Evolutionary conservation across 2,329 filamentous ascomycete species (phyloP), one percentile per base, ranked within the genome.

Genomic region (Aspergillus persii): DNA sequence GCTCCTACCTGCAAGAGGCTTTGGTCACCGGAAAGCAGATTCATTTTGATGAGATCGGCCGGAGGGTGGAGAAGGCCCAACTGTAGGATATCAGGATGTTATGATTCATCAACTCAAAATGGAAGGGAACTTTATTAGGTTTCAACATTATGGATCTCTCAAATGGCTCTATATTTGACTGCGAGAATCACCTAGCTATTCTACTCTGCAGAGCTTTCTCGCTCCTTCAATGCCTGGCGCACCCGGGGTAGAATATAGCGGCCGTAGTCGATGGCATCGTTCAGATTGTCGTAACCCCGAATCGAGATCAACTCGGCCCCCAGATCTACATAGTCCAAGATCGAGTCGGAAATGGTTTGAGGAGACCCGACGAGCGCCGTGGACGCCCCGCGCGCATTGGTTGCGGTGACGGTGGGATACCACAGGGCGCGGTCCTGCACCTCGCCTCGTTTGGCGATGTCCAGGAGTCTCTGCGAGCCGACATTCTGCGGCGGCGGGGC

Each of bases 341-440:
- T 77, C 6, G 82, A 83, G 41, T 85, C 82, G 1, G 76, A 71
- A 12, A 86, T 72, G 0, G 83, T 86, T 68, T 84, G 73, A 27
- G 74, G 75, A 2, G 81, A 83, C 3, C 84, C 84, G 0, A 86
- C 84, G 39, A 86, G 71, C 0, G 84, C 84, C 1, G 84, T 87
- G 0, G 83, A 85, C 0, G 84, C 84, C 1, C 84, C 84, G 1
- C 83, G 76, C 0, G 84, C 84, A 67, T 84, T 84, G 0, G 84
- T 86, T 1, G 84, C 84, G 2, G 83, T 85, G 4, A 86, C 84
- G 0, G 84, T 86, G 0, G 84, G 83, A 69, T 86, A 87, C 84
- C 84, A 87, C n/a, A 86, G 71, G 1, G 83, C 84, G 18, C 84
- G 81, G 66, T 87, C 84, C 63, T 86, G 84, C 2, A 86, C 81